These are phyloP conservation scores for Rhynchosporium agropyri DNA, from an alignment of 2,329 filamentous ascomycete genomes.

Conservation along the genomic window DNA sequence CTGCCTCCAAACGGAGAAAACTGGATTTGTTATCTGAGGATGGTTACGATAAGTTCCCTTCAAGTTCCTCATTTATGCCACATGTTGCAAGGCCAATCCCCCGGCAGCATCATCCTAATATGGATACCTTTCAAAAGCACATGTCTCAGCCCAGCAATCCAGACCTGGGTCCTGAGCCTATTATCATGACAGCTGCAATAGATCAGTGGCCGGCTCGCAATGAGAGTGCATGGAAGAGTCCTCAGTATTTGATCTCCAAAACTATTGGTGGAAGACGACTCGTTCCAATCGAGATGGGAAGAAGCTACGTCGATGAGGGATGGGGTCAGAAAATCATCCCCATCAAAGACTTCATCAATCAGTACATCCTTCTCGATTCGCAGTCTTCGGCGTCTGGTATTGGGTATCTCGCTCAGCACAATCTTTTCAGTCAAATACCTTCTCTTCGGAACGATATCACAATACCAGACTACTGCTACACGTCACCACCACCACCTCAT, in stretches of 20 bases:
- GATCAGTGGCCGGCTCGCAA: conserved; percentile 77
- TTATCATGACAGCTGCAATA: conserved; percentile 70
- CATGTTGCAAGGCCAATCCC: conserved; percentile 48
- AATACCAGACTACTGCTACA: conserved; percentile 84
- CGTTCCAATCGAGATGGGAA: conserved; percentile 83
- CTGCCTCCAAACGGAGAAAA: conserved; percentile 33
- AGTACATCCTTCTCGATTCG: conserved; percentile 32
- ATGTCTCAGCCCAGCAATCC: conserved; percentile 51
- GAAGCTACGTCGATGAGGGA: conserved; percentile 81
- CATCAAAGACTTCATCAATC: conserved; percentile 70
- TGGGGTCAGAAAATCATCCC: conserved; percentile 84
- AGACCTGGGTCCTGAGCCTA: conserved; percentile 53
- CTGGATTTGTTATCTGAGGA: background rate
- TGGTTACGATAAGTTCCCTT: conserved; percentile 28
- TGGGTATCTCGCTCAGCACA: conserved; percentile 90
- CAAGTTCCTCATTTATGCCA: conserved; percentile 45
- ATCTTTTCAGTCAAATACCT: conserved; percentile 83
- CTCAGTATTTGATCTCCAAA: conserved; percentile 69
- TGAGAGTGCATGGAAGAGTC: conserved; percentile 69
- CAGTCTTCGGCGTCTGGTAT: conserved; percentile 42
- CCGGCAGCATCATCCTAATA: conserved; percentile 50
- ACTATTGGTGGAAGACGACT: conserved; percentile 79
- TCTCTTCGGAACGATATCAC: conserved; percentile 72
- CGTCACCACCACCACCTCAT: conserved; percentile 60
- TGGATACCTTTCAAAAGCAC: conserved; percentile 64